These are phyloP conservation scores for Tolypocladium endophyticum DNA, from an alignment of 2,329 filamentous ascomycete species.

Conservation along the genomic window DNA sequence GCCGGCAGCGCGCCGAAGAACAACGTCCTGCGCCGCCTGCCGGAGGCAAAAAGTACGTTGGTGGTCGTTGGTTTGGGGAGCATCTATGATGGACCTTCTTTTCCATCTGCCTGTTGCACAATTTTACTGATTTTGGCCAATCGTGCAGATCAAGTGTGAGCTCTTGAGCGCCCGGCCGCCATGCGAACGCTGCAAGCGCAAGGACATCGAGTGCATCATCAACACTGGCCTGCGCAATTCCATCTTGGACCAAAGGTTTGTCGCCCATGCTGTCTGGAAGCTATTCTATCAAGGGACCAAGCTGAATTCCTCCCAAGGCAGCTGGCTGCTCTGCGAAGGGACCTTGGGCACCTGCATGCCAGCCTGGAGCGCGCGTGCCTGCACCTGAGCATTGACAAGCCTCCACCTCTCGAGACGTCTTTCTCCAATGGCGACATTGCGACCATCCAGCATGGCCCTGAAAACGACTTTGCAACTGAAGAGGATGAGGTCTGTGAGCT, in stretches of 20 bases:
- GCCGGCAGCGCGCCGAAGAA: background rate
- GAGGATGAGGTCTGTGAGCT: background rate
- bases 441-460: background rate
- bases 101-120: background rate
- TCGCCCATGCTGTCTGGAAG: background rate
- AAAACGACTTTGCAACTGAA: background rate
- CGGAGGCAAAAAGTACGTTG: background rate
- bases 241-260: constrained; percentile 2
- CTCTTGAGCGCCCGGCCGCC: constrained; percentile 1
- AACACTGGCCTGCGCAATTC: constrained; percentile 2
- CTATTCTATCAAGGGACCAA: background rate
- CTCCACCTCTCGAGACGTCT: background rate
- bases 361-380: background rate
- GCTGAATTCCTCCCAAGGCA: background rate
- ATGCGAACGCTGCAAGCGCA: constrained; percentile 2
- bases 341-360: constrained; percentile 1
- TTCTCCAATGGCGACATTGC: constrained; percentile 8
- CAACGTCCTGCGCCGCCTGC: background rate
- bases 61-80: too few species aligned
- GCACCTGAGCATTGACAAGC: background rate
- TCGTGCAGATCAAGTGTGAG: constrained; percentile 3
- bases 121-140: background rate
- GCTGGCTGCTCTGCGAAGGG: background rate
- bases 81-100: too few species aligned
- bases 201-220: constrained; percentile 3